Base-by-base conservation (phyloP, 352 stramenopile species). In the Globisporangium middletonii region DNA sequence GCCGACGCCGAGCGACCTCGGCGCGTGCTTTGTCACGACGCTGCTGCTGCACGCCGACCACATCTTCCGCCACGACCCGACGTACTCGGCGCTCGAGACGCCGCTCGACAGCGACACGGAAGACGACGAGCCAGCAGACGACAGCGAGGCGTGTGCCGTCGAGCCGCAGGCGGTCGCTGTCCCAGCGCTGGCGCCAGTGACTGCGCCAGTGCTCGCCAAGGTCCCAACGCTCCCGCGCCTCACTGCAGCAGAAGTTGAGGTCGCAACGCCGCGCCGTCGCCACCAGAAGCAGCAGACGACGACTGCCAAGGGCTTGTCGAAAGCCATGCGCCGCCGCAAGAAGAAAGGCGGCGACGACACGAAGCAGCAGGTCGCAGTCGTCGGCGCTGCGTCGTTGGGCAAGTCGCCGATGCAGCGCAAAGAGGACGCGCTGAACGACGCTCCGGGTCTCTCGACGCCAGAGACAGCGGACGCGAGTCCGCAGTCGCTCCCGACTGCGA, bases 11-110 rank as follows among this genome's bases (percentile, higher is more conserved):
- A 12, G 33, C 2, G 63, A 55, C 5, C 59, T 88, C 11, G 64
- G 73, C 28, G 53, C 71, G n/a, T 89, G 79, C 58, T 89, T 89
- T 44, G 68, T 86, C 19, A 67, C 72, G 28, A 88, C 71, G 50
- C 49, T 89, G 3, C 63, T 88, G 18, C 63, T 51, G 3, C 77
- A 89, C 62, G 72, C 77, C 6, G 72, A 88, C 47, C 79, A 89
- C 65, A 82, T 89, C 57, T 89, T 89, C 49, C 79, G 77, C 50
- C 77, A 76, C 37, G 79, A 87, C 27, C 56, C 73, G 0, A 71
- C 75, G 67, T 72, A 70, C 37, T 56, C 50, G 0, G 53, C 74
- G 15, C 46, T 65, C 4, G 66, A 73, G 13, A 63, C 70, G 44
- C 51, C 82, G 19, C 55, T 77, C 3, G 70, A 73, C 44, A 87